Evolutionary conservation across 2,329 filamentous ascomycete species (phyloP), one percentile per base, ranked within the genome.

Genomic region (Stachybotrys elegans): DNA sequence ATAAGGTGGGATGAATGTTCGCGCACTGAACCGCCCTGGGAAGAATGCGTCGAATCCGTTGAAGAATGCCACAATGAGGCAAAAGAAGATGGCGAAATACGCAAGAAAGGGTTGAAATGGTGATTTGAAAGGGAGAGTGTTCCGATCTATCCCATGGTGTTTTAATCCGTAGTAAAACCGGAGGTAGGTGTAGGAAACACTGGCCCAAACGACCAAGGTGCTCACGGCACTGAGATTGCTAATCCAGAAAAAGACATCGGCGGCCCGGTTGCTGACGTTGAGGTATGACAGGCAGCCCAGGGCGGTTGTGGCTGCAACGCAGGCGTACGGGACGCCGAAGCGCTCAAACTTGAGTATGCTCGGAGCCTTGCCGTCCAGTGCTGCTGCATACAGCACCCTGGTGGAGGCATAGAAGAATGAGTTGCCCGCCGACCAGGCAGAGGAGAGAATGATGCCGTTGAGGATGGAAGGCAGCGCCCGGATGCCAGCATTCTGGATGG

Each of bases 21-120:
- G 65, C 19, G 62, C 65, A 42, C 62, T 62, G 34, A 68, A 70
- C 25, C 60, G 58, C 13, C 72, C 66, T 0, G 82, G 79, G 47
- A 88, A 71, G 57, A 90, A 90, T 5, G 86, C 81, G 2, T 83
- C 74, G 50, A 88, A 90, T 0, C 85, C 85, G 35, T 84, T 83
- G 29, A 88, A 83, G 48, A 89, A 72, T 2, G 82, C 78, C 67
- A 90, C 83, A 27, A 84, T 57, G 21, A 75, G 69, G 31, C 81
- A 85, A 44, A 78, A 81, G 3, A 67, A 60, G 5, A 88, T 66
- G 2, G 82, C 75, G 45, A 81, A 78, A 40, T 63, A 90, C 2
- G 84, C 84, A 4, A 81, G 69, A 57, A 78, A 89, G 3, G 86
- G 86, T 65, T 90, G 84, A 48, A 78, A 69, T 17, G 72, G 74